phyloP scores from a whole-genome alignment of 2,329 filamentous ascomycete genomes.

The Colletotrichum kahawae region DNA sequence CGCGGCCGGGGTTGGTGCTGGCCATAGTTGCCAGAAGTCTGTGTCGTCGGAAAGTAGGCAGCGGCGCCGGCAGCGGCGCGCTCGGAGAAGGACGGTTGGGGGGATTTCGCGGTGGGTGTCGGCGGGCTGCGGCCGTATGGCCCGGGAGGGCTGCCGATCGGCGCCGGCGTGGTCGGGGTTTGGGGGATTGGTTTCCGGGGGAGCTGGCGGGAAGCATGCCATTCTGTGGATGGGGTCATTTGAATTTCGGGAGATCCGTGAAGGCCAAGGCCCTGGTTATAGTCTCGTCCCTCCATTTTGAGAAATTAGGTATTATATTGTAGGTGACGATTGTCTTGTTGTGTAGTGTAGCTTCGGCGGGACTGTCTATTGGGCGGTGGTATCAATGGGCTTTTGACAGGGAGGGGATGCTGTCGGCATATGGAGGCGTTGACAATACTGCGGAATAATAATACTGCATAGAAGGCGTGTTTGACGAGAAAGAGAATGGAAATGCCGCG shows the following conservation, averaged over 20 bases:
- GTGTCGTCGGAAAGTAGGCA: not conserved
- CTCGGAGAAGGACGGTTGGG: constrained; percentile 8
- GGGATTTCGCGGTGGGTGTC: not conserved
- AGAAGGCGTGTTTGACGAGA: not conserved
- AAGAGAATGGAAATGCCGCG: not conserved
- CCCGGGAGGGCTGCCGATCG: constrained; percentile 8
- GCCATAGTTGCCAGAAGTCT: not conserved
- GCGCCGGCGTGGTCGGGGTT: constrained; percentile 11
- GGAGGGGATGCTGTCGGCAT: not conserved
- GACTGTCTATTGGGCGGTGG: not conserved
- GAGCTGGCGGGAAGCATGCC: not conserved
- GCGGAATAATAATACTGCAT: not conserved
- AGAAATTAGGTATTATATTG: not conserved
- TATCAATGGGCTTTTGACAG: not conserved
- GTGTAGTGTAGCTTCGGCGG: not conserved
- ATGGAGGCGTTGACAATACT: not conserved
- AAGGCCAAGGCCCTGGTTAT: not conserved
- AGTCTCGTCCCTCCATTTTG: not conserved
- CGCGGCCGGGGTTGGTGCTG: not conserved
- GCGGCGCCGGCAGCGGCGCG: not conserved
- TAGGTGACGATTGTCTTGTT: not conserved
- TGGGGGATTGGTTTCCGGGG: constrained; percentile 3
- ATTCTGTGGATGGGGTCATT: constrained; percentile 11
- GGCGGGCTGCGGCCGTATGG: constrained; percentile 3
- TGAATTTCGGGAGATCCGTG: not conserved